phyloP scores from a whole-genome alignment of 306 rosid species.

The Cucumis cinereus region DNA sequence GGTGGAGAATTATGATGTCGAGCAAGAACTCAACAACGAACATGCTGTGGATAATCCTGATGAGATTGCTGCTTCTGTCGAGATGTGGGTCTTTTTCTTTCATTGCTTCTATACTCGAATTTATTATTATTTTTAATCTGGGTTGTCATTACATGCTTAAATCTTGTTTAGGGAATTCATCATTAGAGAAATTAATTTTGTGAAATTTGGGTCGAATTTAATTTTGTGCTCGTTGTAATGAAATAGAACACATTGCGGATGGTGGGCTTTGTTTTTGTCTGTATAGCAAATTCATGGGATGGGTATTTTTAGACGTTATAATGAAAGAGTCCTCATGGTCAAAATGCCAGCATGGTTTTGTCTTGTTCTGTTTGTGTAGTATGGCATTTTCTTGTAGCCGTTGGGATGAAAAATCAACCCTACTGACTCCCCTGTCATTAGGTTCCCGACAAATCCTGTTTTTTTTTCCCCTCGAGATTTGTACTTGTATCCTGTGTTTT shows the following conservation, averaged over 20 bases:
- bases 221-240: background rate
- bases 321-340: background rate
- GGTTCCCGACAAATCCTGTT: background rate
- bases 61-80: constrained; percentile 42
- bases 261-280: background rate
- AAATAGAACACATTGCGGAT: background rate
- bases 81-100: constrained; percentile 41
- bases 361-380: background rate
- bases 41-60: constrained; percentile 46
- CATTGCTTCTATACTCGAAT: background rate
- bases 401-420: background rate
- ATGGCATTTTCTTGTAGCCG: background rate
- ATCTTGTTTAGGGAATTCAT: background rate
- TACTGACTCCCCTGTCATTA: background rate
- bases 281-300: background rate
- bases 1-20: constrained; percentile 18
- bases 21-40: constrained; percentile 9
- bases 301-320: background rate
- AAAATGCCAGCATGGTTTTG: constrained; percentile 5
- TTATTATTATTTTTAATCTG: background rate
- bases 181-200: background rate
- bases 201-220: background rate
- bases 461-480: background rate
- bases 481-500: background rate
- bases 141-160: background rate